These are phyloP conservation scores for Rhynchospora tenuis DNA, from an alignment of 176 grass and related monocot genomes.

Conservation along the genomic window DNA sequence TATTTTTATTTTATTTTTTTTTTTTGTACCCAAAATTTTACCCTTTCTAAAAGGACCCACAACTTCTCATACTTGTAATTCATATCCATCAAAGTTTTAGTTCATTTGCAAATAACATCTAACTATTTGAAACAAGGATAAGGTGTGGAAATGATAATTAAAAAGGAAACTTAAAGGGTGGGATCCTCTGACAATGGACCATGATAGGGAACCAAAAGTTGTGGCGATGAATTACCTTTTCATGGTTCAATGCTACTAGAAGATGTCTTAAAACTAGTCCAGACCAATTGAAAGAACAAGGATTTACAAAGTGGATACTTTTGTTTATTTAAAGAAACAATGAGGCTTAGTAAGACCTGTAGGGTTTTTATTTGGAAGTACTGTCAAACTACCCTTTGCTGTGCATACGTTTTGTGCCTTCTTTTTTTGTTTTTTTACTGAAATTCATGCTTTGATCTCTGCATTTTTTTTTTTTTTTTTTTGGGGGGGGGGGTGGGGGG, in stretches of 20 bases:
- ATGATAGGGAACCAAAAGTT: no score
- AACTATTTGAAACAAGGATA: neutral
- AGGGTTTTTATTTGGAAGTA: constrained; percentile 2
- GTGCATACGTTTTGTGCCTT: neutral
- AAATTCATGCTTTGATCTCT: constrained; percentile 16
- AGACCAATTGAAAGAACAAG: neutral
- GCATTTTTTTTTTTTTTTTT: neutral
- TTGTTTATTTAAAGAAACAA: neutral
- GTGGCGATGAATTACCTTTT: no score
- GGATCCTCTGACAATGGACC: no score
- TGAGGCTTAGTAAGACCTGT: neutral
- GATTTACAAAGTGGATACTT: neutral
- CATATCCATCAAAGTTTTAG: neutral
- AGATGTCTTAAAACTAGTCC: neutral
- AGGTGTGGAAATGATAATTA: neutral
- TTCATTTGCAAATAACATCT: neutral
- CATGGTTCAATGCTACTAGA: neutral
- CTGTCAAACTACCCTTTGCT: neutral
- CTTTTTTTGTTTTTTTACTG: no score
- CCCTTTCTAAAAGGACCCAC: neutral
- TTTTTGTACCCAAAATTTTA: constrained; percentile 14
- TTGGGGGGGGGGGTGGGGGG: neutral
- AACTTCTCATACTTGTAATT: neutral
- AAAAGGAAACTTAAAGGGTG: no score
- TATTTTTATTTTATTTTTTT: no score